These are phyloP conservation scores for Eleusine indica DNA, from an alignment of 176 grass and related monocot genomes.

Conservation along the genomic window DNA sequence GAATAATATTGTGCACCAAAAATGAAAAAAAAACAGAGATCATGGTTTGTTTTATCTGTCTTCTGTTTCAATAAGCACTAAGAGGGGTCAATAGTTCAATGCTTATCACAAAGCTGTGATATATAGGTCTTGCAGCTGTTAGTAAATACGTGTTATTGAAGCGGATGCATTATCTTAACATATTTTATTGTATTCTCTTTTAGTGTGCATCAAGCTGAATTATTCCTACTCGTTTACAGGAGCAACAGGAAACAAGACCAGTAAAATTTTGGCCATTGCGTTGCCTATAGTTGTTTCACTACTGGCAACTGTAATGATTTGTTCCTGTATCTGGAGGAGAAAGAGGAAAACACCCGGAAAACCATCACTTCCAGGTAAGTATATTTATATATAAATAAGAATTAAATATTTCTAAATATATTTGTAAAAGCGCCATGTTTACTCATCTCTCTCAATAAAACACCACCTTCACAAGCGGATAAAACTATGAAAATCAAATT, in stretches of 20 bases:
- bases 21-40: no score
- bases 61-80: no score
- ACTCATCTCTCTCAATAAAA: no score
- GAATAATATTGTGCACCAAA: background rate
- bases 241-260: background rate
- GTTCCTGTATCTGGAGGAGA: background rate
- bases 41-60: no score
- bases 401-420: no score
- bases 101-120: background rate
- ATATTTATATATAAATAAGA: background rate
- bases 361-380: background rate
- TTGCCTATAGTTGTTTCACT: slow-evolving; percentile 7
- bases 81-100: no score
- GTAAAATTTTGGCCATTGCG: slow-evolving; percentile 5
- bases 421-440: no score
- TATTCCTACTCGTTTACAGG: background rate
- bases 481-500: no score
- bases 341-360: background rate
- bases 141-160: background rate
- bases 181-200: background rate
- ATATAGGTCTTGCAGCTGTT: no score
- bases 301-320: background rate
- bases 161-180: background rate
- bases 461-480: no score
- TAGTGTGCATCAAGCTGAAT: background rate